These are phyloP conservation scores for Castanospermum australe DNA, from an alignment of 306 rosid species.

Conservation along the genomic window DNA sequence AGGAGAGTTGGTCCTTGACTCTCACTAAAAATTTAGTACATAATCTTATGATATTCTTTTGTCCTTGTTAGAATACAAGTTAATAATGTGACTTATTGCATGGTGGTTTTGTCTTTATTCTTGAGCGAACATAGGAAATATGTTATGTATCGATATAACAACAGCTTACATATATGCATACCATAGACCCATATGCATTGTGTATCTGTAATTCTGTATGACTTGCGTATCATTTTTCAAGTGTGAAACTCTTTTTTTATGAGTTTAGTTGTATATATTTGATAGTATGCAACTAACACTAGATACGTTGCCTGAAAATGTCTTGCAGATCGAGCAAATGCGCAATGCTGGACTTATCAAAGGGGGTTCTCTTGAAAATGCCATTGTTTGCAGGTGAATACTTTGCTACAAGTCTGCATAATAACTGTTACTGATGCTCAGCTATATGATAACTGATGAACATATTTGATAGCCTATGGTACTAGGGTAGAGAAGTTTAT, in stretches of 20 bases:
- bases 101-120: neutral
- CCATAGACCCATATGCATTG: neutral
- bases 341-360: slow-evolving; percentile 73
- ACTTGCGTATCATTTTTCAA: neutral
- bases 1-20: too few species aligned
- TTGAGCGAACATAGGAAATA: neutral
- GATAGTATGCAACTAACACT: slow-evolving; percentile 9
- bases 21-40: neutral
- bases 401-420: slow-evolving; percentile 7
- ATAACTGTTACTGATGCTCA: neutral
- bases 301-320: slow-evolving; percentile 7
- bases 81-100: neutral
- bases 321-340: slow-evolving; percentile 76
- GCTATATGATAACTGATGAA: slow-evolving; percentile 1
- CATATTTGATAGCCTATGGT: neutral
- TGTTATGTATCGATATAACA: neutral
- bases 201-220: neutral
- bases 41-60: neutral
- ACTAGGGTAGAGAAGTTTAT: neutral
- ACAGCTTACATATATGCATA: neutral
- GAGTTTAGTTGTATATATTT: slow-evolving; percentile 4
- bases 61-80: neutral
- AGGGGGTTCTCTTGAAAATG: slow-evolving; percentile 85
- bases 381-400: slow-evolving; percentile 80
- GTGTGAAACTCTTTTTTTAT: neutral